Evolutionary conservation across 306 rosid genomes (phyloP).

Genomic region (Abrus precatorius): DNA sequence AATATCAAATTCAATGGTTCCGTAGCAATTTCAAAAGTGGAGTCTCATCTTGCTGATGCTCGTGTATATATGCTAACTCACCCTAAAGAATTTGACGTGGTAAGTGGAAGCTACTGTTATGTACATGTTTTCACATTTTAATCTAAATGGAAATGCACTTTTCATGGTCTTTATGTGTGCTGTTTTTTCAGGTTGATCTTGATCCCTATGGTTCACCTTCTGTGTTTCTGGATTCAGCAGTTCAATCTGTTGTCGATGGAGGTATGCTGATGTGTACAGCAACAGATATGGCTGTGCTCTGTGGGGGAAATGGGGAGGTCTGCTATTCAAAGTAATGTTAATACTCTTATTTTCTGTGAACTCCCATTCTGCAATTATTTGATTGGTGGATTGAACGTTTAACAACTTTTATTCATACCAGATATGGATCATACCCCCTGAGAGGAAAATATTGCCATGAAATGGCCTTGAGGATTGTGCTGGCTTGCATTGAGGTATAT

Average conservation of each 20-base stretch:
- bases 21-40: slow-evolving; percentile 84
- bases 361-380: slow-evolving; percentile 33
- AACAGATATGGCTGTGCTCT: slow-evolving; percentile 97
- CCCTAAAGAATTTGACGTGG: slow-evolving; percentile 95
- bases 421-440: slow-evolving; percentile 94
- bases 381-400: slow-evolving; percentile 36
- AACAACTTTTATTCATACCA: slow-evolving; percentile 52
- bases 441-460: slow-evolving; percentile 97
- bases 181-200: slow-evolving; percentile 88
- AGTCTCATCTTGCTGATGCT: slow-evolving; percentile 95
- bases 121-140: slow-evolving; percentile 19
- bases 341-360: slow-evolving; percentile 37
- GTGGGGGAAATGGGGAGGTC: slow-evolving; percentile 99
- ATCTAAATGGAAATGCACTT: slow-evolving; percentile 5
- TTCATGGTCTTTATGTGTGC: slow-evolving; percentile 21
- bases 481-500: slow-evolving; percentile 94
- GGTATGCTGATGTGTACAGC: slow-evolving; percentile 99
- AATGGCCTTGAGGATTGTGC: slow-evolving; percentile 97
- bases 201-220: slow-evolving; percentile 99
- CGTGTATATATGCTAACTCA: slow-evolving; percentile 96
- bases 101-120: slow-evolving; percentile 53
- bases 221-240: slow-evolving; percentile 94
- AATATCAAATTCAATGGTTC: slow-evolving; percentile 98
- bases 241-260: slow-evolving; percentile 96
- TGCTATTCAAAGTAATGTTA: slow-evolving; percentile 95